Base-by-base conservation (phyloP, 1,284 basidiomycete genomes). In the Cutaneotrichosporon sp. region DNA sequence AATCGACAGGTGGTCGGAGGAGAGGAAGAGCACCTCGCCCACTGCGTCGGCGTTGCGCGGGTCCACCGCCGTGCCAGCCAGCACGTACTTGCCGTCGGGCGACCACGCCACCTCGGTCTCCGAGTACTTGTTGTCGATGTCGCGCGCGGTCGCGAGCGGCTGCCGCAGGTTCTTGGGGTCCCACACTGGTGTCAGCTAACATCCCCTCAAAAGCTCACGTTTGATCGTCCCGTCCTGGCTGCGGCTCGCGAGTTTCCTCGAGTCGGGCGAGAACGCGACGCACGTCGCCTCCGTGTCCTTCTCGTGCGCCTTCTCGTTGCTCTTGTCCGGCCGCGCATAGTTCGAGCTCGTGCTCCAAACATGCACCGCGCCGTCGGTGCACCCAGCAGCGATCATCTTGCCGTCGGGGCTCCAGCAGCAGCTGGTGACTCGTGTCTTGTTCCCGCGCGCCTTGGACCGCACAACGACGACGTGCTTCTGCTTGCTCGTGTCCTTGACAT, bases 201-300 rank as follows among this genome's bases (percentile, higher is more conserved):
- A 27, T 24, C 4, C 9, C 4, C 11, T 1, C 13, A 7, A 4
- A 25, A 31, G 86, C 91, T 70, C 78, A 95, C 94, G 78, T 80
- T 98, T 99, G 55, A 98, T 89, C 0, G 92, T 95, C 71, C 92
- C 89, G 80, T 99, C 97, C 2, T 90, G 91, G 24, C 94, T 93
- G 67, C 97, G 84, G 3, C 91, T 93, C 50, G 92, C 83, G 22
- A 98, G 80, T 10, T 87, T 90, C 56, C 84, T 82, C 1, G 89
- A 89, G 74, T 98, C 94, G 45, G 90, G 84, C 5, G 90, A 89
- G 73, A 95, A 97, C 5, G 86, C 85, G 31, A 99, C 77, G 1
- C 89, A 89, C 3, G 92, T 92, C 1, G 89, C 92, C 72, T 92
- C 91, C 0, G 87, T 89, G 38, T 86, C 87, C 75, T 90, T 92